Evolutionary conservation across 2,329 filamentous ascomycete genomes (phyloP).

Genomic region (Verticillium tricorpus): DNA sequence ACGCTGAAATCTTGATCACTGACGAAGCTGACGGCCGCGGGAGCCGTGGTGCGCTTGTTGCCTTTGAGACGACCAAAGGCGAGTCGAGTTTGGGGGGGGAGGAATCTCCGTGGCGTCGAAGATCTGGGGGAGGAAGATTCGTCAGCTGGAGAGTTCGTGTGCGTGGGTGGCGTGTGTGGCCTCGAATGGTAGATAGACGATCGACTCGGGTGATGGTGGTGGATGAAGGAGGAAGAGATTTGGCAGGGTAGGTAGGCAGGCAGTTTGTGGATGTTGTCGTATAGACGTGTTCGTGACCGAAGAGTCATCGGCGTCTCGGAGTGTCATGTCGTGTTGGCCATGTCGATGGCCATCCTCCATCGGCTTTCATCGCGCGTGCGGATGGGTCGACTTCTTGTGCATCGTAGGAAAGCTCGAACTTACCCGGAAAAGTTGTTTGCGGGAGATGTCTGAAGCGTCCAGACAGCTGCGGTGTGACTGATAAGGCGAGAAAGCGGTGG

Average conservation of each 20-base stretch:
- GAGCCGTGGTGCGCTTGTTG: constrained; percentile 56
- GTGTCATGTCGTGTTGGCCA: background rate
- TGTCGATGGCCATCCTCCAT: background rate
- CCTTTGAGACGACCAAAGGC: constrained; percentile 70
- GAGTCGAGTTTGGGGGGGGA: constrained; percentile 14
- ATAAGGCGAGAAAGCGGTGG: background rate
- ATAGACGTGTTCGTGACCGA: background rate
- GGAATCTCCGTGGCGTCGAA: constrained; percentile 10
- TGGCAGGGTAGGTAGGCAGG: background rate
- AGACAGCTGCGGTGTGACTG: background rate
- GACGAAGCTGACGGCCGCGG: constrained; percentile 55
- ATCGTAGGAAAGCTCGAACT: background rate
- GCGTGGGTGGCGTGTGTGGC: background rate
- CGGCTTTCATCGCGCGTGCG: background rate
- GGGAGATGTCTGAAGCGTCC: background rate
- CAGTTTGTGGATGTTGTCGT: background rate
- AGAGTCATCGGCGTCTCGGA: background rate
- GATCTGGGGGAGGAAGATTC: constrained; percentile 6
- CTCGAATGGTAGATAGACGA: background rate
- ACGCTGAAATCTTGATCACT: constrained; percentile 68
- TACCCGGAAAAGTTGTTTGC: background rate
- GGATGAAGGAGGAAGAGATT: background rate
- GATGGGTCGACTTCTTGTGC: background rate
- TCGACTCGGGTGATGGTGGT: background rate
- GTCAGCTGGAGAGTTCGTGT: background rate